These are phyloP conservation scores for Neurospora sp. DNA, from an alignment of 495 filamentous ascomycete genomes.

Conservation along the genomic window DNA sequence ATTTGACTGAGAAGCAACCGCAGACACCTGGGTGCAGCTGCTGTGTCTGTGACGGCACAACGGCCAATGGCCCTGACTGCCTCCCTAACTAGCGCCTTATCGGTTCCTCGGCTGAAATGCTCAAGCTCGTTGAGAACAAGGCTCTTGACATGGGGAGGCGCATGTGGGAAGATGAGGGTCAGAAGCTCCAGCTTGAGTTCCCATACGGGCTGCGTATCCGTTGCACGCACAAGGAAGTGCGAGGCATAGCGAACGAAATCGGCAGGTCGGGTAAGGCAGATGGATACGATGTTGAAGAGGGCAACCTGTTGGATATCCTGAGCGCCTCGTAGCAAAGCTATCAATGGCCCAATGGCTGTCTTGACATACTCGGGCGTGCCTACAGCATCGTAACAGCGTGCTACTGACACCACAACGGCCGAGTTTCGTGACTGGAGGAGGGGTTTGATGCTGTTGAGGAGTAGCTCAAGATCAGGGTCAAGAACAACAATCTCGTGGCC, in stretches of 20 bases:
- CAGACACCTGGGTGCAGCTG: conserved; percentile 65
- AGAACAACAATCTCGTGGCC: conserved; percentile 50
- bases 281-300: conserved; percentile 85
- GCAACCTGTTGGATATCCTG: conserved; percentile 82
- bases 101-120: conserved; percentile 72
- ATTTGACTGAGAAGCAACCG: conserved; percentile 74
- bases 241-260: conserved; percentile 74
- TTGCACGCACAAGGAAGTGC: conserved; percentile 76
- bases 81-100: conserved; percentile 72
- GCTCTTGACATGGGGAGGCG: conserved; percentile 62
- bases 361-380: conserved; percentile 65
- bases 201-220: conserved; percentile 77
- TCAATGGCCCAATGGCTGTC: conserved; percentile 65
- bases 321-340: conserved; percentile 73
- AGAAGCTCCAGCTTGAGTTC: conserved; percentile 84
- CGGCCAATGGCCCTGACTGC: conserved; percentile 86
- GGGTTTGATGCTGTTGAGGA: conserved; percentile 69
- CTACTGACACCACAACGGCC: conserved; percentile 80
- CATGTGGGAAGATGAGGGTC: conserved; percentile 79
- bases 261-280: conserved; percentile 61
- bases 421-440: conserved; percentile 90
- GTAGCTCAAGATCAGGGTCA: conserved; percentile 74
- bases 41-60: conserved; percentile 69
- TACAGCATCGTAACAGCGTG: conserved; percentile 73
- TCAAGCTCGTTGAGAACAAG: conserved; percentile 86